Conservation (phyloP, 345 rosid species). For the Triadica sebifera region DNA sequence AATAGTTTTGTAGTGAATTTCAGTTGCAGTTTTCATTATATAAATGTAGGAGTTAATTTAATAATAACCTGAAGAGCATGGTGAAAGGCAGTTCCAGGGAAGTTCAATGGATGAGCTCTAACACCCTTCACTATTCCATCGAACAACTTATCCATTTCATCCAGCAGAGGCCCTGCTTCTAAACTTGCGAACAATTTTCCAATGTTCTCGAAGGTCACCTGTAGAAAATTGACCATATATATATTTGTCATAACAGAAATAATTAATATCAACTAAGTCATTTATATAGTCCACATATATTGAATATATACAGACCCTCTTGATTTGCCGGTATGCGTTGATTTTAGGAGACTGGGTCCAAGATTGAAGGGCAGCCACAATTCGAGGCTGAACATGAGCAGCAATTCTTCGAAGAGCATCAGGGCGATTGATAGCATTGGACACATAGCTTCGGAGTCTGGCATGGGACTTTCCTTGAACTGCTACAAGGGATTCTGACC, state of each 20-base stretch:
- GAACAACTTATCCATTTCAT: conserved; percentile 18
- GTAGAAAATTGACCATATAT: neutral
- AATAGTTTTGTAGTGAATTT: too few species aligned
- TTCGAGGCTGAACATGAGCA: conserved; percentile 26
- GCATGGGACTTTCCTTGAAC: conserved; percentile 34
- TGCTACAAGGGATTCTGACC: conserved; percentile 17
- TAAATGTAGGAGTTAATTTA: neutral
- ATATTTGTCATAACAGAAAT: too few species aligned
- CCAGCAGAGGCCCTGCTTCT: conserved; percentile 34
- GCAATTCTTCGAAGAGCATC: conserved; percentile 34
- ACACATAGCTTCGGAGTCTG: conserved; percentile 26
- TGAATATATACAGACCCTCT: conserved; percentile 15
- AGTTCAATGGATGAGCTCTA: conserved; percentile 34
- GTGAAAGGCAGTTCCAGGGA: conserved; percentile 39
- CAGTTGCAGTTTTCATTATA: neutral
- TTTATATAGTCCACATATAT: too few species aligned
- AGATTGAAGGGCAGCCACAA: conserved; percentile 29
- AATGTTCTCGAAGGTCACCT: conserved; percentile 38
- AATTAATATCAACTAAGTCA: too few species aligned
- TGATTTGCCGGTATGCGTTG: conserved; percentile 22
- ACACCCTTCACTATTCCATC: conserved; percentile 24
- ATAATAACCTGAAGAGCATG: conserved; percentile 33
- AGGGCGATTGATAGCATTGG: conserved; percentile 31
- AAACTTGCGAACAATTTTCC: conserved; percentile 37
- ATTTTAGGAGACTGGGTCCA: conserved; percentile 34